These are phyloP conservation scores for Roridomyces roridus DNA, from an alignment of 768 basidiomycete genomes.

Conservation along the genomic window DNA sequence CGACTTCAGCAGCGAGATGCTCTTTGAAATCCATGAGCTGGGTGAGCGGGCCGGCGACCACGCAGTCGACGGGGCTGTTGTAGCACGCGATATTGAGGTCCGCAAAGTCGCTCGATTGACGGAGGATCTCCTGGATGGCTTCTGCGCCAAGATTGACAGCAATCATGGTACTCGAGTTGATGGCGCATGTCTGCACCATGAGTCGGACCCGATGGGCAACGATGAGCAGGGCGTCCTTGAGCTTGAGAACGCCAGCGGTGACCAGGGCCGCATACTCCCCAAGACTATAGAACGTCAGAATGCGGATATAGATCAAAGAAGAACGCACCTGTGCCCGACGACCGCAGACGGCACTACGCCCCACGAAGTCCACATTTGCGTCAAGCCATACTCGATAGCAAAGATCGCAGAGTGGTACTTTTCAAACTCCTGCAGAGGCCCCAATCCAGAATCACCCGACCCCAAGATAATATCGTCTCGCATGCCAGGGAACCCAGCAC, in stretches of 20 bases:
- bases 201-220: constrained; percentile 63
- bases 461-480: constrained; percentile 42
- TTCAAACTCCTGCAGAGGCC: constrained; percentile 44
- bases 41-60: constrained; percentile 60
- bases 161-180: constrained; percentile 63
- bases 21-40: constrained; percentile 50
- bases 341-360: constrained; percentile 66
- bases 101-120: constrained; percentile 31
- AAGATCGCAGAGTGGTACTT: constrained; percentile 62
- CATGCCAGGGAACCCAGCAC: constrained; percentile 58
- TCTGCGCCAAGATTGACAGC: constrained; percentile 50
- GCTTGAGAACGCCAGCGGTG: constrained; percentile 58
- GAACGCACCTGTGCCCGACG: constrained; percentile 74
- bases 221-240: constrained; percentile 62
- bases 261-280: constrained; percentile 80
- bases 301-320: background rate
- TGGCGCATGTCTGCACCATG: constrained; percentile 55
- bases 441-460: constrained; percentile 27
- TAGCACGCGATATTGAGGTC: constrained; percentile 62
- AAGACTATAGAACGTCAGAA: constrained; percentile 48
- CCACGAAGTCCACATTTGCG: constrained; percentile 72
- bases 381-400: constrained; percentile 66
- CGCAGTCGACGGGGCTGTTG: constrained; percentile 63
- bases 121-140: constrained; percentile 42
- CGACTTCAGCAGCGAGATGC: constrained; percentile 41